Evolutionary conservation across 768 basidiomycete species (phyloP), one percentile per base, ranked within the genome.

Genomic region (Mycena alexandri): DNA sequence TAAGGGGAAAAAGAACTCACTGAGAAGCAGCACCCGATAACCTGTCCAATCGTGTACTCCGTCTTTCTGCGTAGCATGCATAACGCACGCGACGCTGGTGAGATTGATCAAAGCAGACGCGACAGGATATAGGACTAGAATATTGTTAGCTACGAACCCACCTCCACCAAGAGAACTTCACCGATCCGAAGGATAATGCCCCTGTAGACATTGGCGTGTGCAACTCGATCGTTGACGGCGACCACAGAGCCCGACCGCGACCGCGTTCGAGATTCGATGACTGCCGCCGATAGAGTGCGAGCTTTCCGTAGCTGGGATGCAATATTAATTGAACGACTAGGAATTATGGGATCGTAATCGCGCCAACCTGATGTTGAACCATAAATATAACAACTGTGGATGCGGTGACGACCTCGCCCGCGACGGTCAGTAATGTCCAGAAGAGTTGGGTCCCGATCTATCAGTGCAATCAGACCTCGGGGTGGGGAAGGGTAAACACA

Each of bases 341-440:
- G 10, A 57, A 21, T 44, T 16, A 9, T 1, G n/a, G 25, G 24
- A 16, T 43, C 21, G 16, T 54, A 3, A 5, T 2, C 29, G 4
- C 12, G 48, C 74, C 62, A 54, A 77, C 76, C 59, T 78, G 75
- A 58, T 72, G 67, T 11, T 47, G 65, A 21, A 72, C 22, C 56
- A 72, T 67, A 36, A 56, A 70, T 21, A 68, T 44, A 13, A 72
- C 43, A 17, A 72, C 72, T 4, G 48, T 47, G 13, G 41, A 14
- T 5, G 69, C 44, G 21, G 59, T 41, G 5, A 57, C 14, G 19
- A 73, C 44, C 51, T 73, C 72, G 9, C 69, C 72, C 3, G 63
- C 29, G 25, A 68, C 69, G 16, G 69, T 61, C 6, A 73, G 24
- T 10, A 67, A 12, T 19, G 72, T 66, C 72, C 72, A 73, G 24